A percentile compares a stretch with the other conserved stretches of the same genome.
phyloP scores from a whole-genome alignment of 257 asterid genomes.

The Fraxinus americana region DNA sequence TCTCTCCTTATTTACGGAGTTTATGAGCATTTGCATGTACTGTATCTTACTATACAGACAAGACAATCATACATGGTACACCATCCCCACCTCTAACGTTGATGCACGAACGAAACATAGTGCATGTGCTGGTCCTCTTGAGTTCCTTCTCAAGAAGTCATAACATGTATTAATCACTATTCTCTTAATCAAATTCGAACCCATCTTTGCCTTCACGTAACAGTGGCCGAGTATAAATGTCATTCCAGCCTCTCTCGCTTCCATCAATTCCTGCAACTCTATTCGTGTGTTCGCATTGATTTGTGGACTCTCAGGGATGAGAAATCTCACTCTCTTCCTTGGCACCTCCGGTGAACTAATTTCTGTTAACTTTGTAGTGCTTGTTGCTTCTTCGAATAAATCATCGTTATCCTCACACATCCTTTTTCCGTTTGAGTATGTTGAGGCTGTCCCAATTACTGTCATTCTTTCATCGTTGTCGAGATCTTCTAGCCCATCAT shows the following conservation, averaged over 20 bases:
- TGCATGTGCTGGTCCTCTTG: slow-evolving; percentile 74
- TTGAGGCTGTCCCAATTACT: slow-evolving; percentile 69
- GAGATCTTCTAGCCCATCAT: slow-evolving; percentile 20
- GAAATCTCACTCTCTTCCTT: slow-evolving; percentile 68
- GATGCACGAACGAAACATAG: slow-evolving; percentile 83
- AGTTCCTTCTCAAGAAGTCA: slow-evolving; percentile 84
- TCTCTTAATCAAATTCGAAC: slow-evolving; percentile 72
- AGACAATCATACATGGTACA: slow-evolving; percentile 72
- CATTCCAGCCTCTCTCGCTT: slow-evolving; percentile 91
- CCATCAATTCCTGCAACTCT: slow-evolving; percentile 73
- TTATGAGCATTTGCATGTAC: slow-evolving; percentile 12
- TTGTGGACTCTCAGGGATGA: slow-evolving; percentile 61
- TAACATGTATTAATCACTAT: slow-evolving; percentile 63
- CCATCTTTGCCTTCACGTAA: slow-evolving; percentile 78
- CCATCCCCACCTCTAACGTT: slow-evolving; percentile 92
- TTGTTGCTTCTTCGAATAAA: slow-evolving; percentile 29
- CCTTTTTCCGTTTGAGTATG: slow-evolving; percentile 35
- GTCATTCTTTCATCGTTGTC: slow-evolving; percentile 63
- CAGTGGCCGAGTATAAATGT: slow-evolving; percentile 82
- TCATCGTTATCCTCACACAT: slow-evolving; percentile 46
- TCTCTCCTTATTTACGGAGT: slow-evolving; percentile 17
- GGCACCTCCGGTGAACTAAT: slow-evolving; percentile 41
- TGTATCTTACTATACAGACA: not conserved
- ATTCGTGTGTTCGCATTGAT: slow-evolving; percentile 41
- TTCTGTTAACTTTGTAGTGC: slow-evolving; percentile 37